Percentiles rank a stretch among this genome's conserved stretches.
phyloP scores from a whole-genome alignment of 768 basidiomycete genomes.

The Lentinula lateritia region DNA sequence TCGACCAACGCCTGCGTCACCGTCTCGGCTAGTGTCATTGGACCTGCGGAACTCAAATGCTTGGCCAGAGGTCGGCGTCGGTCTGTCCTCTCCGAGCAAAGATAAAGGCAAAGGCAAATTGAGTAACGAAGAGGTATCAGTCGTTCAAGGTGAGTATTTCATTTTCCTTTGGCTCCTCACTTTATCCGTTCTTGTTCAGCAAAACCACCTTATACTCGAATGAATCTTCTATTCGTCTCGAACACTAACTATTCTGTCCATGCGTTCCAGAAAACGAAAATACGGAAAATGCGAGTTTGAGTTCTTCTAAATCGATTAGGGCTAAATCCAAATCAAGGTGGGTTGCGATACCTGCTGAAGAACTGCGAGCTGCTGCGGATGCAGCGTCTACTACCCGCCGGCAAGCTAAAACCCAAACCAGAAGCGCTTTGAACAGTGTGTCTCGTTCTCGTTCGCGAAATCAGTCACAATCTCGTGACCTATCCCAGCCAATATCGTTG shows the following conservation, averaged over 20 bases:
- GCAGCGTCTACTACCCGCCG: background rate
- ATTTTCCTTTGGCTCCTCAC: too few species aligned
- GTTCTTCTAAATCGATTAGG: background rate
- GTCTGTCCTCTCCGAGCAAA: background rate
- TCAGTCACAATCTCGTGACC: constrained; percentile 1
- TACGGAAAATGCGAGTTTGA: background rate
- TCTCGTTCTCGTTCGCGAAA: constrained; percentile 4
- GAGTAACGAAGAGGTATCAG: background rate
- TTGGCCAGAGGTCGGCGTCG: constrained; percentile 4
- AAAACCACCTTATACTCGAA: too few species aligned
- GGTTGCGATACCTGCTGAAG: constrained; percentile 4
- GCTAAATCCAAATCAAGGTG: constrained; percentile 4
- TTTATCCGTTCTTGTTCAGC: background rate
- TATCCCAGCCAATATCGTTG: background rate
- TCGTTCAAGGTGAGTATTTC: background rate
- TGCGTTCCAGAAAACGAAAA: background rate
- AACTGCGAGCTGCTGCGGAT: constrained; percentile 4
- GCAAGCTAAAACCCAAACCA: background rate
- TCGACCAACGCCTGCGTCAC: background rate
- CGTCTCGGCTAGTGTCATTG: background rate
- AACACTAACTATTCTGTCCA: background rate
- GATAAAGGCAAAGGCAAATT: background rate
- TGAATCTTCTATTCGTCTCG: background rate
- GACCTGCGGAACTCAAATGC: background rate
- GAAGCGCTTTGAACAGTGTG: background rate